phyloP scores from a whole-genome alignment of 2,329 filamentous ascomycete species.

The Fonsecaea erecta region DNA sequence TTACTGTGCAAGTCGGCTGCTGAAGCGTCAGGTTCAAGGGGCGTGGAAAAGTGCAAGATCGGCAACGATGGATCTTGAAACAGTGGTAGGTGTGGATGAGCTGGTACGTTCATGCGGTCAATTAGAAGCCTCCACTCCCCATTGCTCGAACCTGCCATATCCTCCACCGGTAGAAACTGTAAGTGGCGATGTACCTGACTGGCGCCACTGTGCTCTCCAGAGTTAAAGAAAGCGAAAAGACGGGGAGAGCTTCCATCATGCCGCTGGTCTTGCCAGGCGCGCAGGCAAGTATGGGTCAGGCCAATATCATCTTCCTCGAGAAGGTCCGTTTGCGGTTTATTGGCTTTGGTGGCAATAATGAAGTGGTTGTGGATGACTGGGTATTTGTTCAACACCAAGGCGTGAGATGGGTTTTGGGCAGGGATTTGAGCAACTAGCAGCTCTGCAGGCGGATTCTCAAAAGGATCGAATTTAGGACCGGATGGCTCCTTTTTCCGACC shows the following conservation, averaged over 20 bases:
- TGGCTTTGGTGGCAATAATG: conserved; percentile 53
- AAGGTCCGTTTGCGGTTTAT: conserved; percentile 50
- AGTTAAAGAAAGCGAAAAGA: conserved; percentile 57
- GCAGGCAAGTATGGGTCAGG: conserved; percentile 49
- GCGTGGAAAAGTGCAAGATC: conserved; percentile 34
- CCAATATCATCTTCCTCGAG: conserved; percentile 50
- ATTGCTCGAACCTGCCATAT: conserved; percentile 43
- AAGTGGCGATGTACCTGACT: conserved; percentile 55
- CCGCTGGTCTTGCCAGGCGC: conserved; percentile 44
- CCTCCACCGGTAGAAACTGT: conserved; percentile 54
- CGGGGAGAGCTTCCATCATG: conserved; percentile 28
- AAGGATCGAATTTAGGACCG: conserved; percentile 49
- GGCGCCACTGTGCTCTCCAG: conserved; percentile 53
- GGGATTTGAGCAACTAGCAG: conserved; percentile 50
- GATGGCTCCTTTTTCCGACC: conserved; percentile 12
- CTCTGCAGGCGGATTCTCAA: conserved; percentile 49
- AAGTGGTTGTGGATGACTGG: conserved; percentile 56
- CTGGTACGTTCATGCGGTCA: conserved; percentile 44
- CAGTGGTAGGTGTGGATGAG: conserved; percentile 51
- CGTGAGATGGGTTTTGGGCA: conserved; percentile 42
- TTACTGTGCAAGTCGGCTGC: conserved; percentile 42
- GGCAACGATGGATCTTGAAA: conserved; percentile 50
- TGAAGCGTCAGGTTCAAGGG: conserved; percentile 19
- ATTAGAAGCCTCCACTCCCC: conserved; percentile 56
- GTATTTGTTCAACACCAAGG: conserved; percentile 54